Conservation (phyloP, 2,329 filamentous ascomycete species). For the Biscogniauxia sp. region DNA sequence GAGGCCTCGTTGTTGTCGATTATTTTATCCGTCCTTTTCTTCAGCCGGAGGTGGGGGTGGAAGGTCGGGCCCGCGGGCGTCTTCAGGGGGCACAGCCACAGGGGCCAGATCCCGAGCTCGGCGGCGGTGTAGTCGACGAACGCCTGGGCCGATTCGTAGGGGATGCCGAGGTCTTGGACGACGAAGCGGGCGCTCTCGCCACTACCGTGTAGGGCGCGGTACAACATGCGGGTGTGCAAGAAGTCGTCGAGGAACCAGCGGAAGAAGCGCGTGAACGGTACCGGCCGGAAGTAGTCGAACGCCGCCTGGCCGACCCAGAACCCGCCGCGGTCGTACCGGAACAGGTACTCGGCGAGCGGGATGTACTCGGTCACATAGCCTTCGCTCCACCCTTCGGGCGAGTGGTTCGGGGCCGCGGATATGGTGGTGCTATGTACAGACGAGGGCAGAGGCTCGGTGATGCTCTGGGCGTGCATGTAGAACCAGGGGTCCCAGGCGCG, state of each 20-base stretch:
- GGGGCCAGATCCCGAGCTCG: slow-evolving; percentile 55
- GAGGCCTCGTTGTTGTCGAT: too few relatives aligned
- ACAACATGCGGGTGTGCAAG: slow-evolving; percentile 71
- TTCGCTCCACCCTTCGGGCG: not conserved
- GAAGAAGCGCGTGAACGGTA: slow-evolving; percentile 64
- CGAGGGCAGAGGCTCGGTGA: slow-evolving; percentile 33
- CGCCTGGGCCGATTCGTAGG: slow-evolving; percentile 49
- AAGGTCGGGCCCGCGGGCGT: slow-evolving; percentile 50
- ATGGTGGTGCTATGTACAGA: slow-evolving; percentile 19
- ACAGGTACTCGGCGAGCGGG: slow-evolving; percentile 70
- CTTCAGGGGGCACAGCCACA: slow-evolving; percentile 58
- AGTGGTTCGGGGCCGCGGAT: slow-evolving; percentile 6
- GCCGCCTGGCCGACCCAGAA: slow-evolving; percentile 70
- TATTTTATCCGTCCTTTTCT: slow-evolving; percentile 5
- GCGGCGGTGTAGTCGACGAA: slow-evolving; percentile 55
- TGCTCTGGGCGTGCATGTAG: slow-evolving; percentile 65
- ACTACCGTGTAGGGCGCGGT: slow-evolving; percentile 67
- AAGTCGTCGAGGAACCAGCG: slow-evolving; percentile 72
- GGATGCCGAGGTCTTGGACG: slow-evolving; percentile 65
- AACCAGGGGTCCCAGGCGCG: slow-evolving; percentile 70
- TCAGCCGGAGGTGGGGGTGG: slow-evolving; percentile 48
- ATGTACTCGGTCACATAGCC: slow-evolving; percentile 51
- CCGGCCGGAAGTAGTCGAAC: slow-evolving; percentile 63
- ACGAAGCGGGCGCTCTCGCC: slow-evolving; percentile 64
- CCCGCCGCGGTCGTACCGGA: slow-evolving; percentile 72